Evolutionary conservation across 148 eudicot species (phyloP), one percentile per base, ranked within the genome.

Genomic region (Camellia lanceoleosa): DNA sequence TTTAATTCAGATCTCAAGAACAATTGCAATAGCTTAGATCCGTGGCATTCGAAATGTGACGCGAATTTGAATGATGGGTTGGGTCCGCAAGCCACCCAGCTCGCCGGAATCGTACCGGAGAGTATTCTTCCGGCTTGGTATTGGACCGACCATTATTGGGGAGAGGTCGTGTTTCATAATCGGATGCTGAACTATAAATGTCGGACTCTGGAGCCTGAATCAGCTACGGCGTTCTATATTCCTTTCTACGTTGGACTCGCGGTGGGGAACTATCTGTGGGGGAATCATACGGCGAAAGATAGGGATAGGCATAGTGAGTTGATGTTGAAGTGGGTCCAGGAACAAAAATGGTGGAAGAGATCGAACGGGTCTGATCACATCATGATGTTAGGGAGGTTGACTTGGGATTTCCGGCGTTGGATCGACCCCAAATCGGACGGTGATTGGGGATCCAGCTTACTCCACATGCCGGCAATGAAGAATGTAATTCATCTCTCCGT

Each of bases 331-430:
- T 90, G 92, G 91, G 78, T 90, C 42, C 68, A 78, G 60, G 49
- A 60, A 0, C 85, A 82, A 5, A 79, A 78, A 0, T 86, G 85
- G 55, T 91, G 85, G 89, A 80, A 66, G 51, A 81, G 75, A 78
- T 82, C 82, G 43, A 84, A 88, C 77, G 91, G 91, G 55, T 80
- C 86, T 0, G 93, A 94, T 86, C 98, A 94, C 63, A 87, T 94
- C 81, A 85, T 92, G 18, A 83, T 88, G 19, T 77, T 94, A 46
- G 94, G 96, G 8, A 75, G 98, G 16, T 89, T 92, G 80, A 89
- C 93, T 3, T 94, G 98, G 98, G 98, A 92, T 81, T 94, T 94
- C 63, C 87, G 96, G 8, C 87, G 94, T 2, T 87, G 4, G 84
- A 74, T 19, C 87, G 89, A 49, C 78, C 66, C 87, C 3, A 87